Evolutionary conservation across 768 basidiomycete species (phyloP).

Genomic region (Xerocomus potaroensis): DNA sequence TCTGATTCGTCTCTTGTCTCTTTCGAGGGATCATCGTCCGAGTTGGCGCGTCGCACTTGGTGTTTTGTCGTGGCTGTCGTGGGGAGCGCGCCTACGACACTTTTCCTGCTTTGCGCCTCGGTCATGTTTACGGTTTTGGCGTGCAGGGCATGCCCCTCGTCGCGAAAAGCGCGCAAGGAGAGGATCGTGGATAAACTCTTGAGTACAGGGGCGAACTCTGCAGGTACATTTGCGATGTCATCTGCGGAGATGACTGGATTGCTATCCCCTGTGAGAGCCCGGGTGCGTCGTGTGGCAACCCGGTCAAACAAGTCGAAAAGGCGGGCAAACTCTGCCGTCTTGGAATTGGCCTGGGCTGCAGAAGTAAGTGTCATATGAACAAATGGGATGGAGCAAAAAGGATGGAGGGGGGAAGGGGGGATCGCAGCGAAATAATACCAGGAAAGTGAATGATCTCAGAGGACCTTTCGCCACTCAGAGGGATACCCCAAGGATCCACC

Average conservation of each 20-base stretch:
- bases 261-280: conserved; percentile 15
- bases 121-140: background rate
- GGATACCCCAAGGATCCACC: background rate
- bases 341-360: conserved; percentile 30
- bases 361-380: conserved; percentile 18
- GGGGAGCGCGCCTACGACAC: conserved; percentile 14
- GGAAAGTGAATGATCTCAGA: background rate
- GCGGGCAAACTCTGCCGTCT: conserved; percentile 48
- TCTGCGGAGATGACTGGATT: conserved; percentile 26
- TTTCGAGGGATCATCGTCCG: conserved; percentile 11
- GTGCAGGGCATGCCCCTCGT: conserved; percentile 13
- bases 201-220: conserved; percentile 30
- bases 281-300: conserved; percentile 43
- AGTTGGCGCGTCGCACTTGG: background rate
- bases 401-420: background rate
- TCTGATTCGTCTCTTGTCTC: conserved; percentile 24
- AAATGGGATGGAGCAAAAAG: conserved; percentile 4
- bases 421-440: background rate
- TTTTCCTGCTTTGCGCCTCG: conserved; percentile 22
- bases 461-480: conserved; percentile 2
- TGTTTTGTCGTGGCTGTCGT: background rate
- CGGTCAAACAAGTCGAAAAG: conserved; percentile 53
- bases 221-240: conserved; percentile 28
- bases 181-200: conserved; percentile 35
- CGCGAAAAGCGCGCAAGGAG: conserved; percentile 32